Base-by-base conservation (phyloP, 441 rosid genomes). In the Viola pubescens region DNA sequence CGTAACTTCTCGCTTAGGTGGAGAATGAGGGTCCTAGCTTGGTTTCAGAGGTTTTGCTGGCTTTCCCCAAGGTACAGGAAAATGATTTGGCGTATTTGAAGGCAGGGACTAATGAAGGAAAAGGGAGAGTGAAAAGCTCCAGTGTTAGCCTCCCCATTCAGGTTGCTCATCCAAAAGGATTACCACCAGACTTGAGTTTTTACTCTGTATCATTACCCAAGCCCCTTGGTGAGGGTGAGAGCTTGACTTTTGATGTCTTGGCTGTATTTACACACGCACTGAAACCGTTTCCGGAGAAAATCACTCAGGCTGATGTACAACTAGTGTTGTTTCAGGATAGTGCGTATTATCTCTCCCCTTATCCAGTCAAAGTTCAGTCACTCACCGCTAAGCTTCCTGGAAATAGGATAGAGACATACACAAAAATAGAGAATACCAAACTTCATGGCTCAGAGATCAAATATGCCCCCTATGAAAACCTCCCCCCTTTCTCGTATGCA, bases 201-300 rank as follows among this genome's bases (percentile, higher is more conserved):
- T 91, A 80, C 75, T 70, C 88, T 4, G 88, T 90, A 48, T 41
- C 78, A 37, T 75, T 94, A 56, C 89, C 94, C 0, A 80, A 80
- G 77, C 52, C 75, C 12, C 72, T 94, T 26, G 66, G 52, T 40
- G 76, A 75, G 60, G 97, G 97, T 11, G 82, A 81, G 19, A 71
- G 79, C 66, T 62, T 90, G 65, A 82, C 75, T 53, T 61, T 90
- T 7, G 88, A 85, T 59, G 87, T 88, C 3, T 66, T 81, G 55
- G 81, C 85, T n/a, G 85, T 77, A 7, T 87, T 82, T 66, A 80
- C 89, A 46, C 89, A 75, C 56, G 64, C 74, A 9, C 70, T 94
- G 79, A 78, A 62, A 61, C 97, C 95, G 2, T 81, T 88, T 76
- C 99, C 99, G 0, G 90, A 88, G 78, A 76, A 88, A 72, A 94